phyloP scores from a whole-genome alignment of 768 basidiomycete genomes.

The Sporobolomyces pararoseus region DNA sequence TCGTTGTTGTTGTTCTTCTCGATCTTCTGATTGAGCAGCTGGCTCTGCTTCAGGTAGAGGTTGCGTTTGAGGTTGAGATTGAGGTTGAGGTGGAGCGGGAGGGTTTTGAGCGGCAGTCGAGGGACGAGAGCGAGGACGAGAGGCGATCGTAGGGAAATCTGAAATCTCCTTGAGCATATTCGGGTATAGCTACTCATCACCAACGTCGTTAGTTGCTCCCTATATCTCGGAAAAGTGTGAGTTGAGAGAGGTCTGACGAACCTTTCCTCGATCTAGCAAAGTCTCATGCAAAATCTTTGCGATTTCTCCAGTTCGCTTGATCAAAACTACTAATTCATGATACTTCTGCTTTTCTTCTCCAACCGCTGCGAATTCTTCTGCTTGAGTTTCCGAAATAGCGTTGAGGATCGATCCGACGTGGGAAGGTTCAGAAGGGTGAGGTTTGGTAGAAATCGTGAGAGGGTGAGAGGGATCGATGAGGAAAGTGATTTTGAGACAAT shows the following conservation, averaged over 20 bases:
- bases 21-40: no score
- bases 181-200: background rate
- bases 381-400: background rate
- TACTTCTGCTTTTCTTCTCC: background rate
- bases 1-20: no score
- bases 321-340: constrained; percentile 1
- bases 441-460: background rate
- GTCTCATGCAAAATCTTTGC: background rate
- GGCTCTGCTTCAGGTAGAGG: no score
- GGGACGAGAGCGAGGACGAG: background rate
- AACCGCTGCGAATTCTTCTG: background rate
- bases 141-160: background rate
- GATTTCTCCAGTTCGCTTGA: background rate
- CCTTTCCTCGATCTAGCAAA: background rate
- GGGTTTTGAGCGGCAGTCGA: background rate
- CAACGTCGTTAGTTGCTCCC: background rate
- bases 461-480: background rate
- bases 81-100: background rate
- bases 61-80: background rate
- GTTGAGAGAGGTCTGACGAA: background rate
- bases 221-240: no score
- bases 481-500: background rate
- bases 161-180: background rate
- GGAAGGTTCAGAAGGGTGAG: background rate
- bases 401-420: background rate